These are phyloP conservation scores for Phytophthora pisi DNA, from an alignment of 352 stramenopile species.

Conservation along the genomic window DNA sequence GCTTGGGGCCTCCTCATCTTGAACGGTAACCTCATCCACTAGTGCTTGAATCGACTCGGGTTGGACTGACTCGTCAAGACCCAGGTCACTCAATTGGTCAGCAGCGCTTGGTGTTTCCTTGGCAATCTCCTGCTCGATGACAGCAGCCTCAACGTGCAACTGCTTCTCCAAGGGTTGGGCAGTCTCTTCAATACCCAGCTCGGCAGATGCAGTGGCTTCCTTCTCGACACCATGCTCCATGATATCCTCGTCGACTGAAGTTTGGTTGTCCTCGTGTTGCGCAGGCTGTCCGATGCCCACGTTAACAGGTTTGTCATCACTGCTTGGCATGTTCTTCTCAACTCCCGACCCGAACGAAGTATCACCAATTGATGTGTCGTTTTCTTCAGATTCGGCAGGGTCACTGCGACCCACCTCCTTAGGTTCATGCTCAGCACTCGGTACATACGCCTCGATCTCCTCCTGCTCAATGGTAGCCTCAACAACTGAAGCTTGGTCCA, in stretches of 20 bases:
- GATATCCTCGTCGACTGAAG: neutral
- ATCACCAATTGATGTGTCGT: neutral
- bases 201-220: neutral
- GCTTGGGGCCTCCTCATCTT: neutral
- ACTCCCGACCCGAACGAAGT: neutral
- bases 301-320: neutral
- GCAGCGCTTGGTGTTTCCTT: neutral
- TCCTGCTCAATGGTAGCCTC: neutral
- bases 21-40: neutral
- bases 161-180: neutral
- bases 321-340: neutral
- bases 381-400: neutral
- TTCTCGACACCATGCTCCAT: neutral
- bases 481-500: conserved; percentile 3
- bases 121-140: neutral
- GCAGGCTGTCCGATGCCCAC: neutral
- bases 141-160: neutral
- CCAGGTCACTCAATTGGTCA: neutral
- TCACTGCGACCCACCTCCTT: neutral
- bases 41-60: neutral
- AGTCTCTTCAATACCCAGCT: neutral
- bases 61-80: neutral
- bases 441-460: neutral
- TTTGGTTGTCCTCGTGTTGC: neutral
- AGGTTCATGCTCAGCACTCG: neutral